Percentiles rank a stretch among this genome's conserved stretches.
phyloP scores from a whole-genome alignment of 345 rosid genomes.

The Gossypium turneri region DNA sequence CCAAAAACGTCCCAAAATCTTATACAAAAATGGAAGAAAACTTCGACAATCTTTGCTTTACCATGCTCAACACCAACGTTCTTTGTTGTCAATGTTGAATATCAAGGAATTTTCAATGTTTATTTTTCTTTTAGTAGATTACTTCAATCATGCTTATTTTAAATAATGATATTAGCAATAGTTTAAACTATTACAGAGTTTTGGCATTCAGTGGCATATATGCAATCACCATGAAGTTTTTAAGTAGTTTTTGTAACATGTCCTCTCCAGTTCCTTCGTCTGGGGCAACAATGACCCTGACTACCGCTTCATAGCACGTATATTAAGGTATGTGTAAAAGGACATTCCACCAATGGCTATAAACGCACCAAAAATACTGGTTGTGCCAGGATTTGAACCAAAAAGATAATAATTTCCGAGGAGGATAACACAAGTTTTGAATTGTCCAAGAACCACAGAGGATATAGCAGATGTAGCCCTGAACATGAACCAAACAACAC shows the following conservation, averaged over 20 bases:
- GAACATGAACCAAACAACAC: neutral
- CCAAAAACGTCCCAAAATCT: no score
- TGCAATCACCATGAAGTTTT: neutral
- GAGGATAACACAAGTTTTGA: slow-evolving; percentile 66
- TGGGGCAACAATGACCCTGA: slow-evolving; percentile 19
- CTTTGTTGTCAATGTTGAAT: no score
- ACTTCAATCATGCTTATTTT: no score
- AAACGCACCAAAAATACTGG: slow-evolving; percentile 58
- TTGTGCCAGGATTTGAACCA: slow-evolving; percentile 56
- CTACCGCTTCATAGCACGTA: slow-evolving; percentile 26
- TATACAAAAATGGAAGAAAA: no score
- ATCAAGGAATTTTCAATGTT: no score
- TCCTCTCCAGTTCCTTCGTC: slow-evolving; percentile 1
- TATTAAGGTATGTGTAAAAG: slow-evolving; percentile 50
- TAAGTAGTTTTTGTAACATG: neutral
- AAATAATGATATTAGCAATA: no score
- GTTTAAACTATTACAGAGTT: neutral
- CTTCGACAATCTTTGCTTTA: no score
- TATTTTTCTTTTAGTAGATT: no score
- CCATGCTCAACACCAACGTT: no score
- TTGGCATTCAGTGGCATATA: neutral
- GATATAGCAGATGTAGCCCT: slow-evolving; percentile 75
- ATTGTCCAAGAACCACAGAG: slow-evolving; percentile 71
- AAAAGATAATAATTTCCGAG: slow-evolving; percentile 62
- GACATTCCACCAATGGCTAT: slow-evolving; percentile 68